Evolutionary conservation across 495 filamentous ascomycete genomes (phyloP), one percentile per base, ranked within the genome.

Genomic region (Tuber borchii): DNA sequence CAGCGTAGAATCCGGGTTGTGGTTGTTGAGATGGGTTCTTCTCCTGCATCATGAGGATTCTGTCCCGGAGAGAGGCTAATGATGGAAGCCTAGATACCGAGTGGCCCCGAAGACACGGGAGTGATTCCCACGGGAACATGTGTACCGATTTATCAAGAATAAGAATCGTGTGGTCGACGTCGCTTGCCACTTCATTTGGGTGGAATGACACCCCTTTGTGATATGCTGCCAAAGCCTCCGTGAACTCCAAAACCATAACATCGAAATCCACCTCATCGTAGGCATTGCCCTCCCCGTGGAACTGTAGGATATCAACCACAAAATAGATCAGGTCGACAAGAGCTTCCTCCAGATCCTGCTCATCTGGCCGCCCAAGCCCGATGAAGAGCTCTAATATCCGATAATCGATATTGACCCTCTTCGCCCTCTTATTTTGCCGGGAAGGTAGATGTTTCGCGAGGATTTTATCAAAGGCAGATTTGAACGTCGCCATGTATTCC

Each of bases 261-360:
- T 99, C 95, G 78, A 97, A 95, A 83, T 99, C 94, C 80, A 99
- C 91, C 85, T 99, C 95, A 82, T 98, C 96, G 85, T 97, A 97
- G 2, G 96, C 95, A 83, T 98, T 98, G 44, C 90, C 88, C 84
- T 99, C 95, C 2, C 95, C 95, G 78, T 96, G 92, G 84, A 98
- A 99, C 84, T 98, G 96, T 42, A 98, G 85, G 71, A 98, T 94
- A 82, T 99, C 95, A 7, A 98, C 90, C 14, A 98, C 93, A 81
- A 97, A 98, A 83, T 97, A 97, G 0, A 99, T 87, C 70, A 99
- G 85, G 83, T 99, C 95, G 79, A 90, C 92, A 65, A 99, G 83
- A 39, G 74, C 73, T 78, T 98, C 95, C 73, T 97, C 93, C 2
- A 94, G 86, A 75, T 97, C 94, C 71, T 83, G 81, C 6, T 89